Base-by-base conservation (phyloP, 768 basidiomycete species). In the Trametes sanguinea region DNA sequence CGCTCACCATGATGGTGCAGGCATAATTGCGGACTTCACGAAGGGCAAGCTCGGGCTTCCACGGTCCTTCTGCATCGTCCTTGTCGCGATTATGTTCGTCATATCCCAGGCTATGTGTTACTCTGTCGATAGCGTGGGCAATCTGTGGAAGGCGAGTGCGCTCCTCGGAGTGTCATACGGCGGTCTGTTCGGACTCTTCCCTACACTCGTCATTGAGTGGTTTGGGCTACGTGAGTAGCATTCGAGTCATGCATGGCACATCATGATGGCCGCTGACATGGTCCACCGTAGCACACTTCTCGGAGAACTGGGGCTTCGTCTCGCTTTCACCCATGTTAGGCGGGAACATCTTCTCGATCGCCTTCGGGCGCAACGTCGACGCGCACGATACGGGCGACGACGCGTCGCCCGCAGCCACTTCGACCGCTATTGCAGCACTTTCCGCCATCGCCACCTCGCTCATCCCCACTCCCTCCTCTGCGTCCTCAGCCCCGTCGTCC, bases 271-370 rank as follows among this genome's bases (percentile, higher is more conserved):
- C 9, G 1, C 42, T 14, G 1, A 43, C n/a, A 5, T 39, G 1
- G 29, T 39, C 33, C 48, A 32, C 39, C 51, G 48, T 65, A 88
- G 86, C 78, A 11, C 88, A 89, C 70, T 89, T 91, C 66, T 87
- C 87, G 1, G 88, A 94, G 76, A 95, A 95, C 74, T 94, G 89
- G 89, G 93, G 93, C 8, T 91, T 83, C 69, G 78, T 90, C 29
- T 83, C 85, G 17, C 74, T 92, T 50, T 83, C 90, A 0, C 92
- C 94, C 1, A 75, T 93, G 56, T n/a, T 87, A 6, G 90, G 88
- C 3, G 89, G 89, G 0, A 95, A 95, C 74, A 48, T 94, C 1
- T 90, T 94, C 72, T 93, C 92, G n/a, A 66, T 95, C 54, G 77
- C 87, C 46, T 95, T 95, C 67, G 94, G 94, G 5, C 79, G 77